phyloP scores from a whole-genome alignment of 306 rosid genomes.

The Corylus heterophylla region DNA sequence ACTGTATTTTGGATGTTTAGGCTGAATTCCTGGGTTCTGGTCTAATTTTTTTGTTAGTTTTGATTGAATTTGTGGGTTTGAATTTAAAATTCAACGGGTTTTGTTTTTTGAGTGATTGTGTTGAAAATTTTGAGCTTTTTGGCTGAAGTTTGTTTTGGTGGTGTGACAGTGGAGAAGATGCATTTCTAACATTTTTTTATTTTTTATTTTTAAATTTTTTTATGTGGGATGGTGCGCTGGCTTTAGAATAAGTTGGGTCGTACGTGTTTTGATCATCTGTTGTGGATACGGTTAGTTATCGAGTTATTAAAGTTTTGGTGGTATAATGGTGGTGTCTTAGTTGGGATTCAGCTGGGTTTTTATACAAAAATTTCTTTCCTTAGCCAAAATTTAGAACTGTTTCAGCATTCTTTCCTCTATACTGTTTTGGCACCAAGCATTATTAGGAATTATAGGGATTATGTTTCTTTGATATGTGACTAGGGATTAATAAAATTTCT shows the following conservation, averaged over 20 bases:
- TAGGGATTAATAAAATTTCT: not conserved
- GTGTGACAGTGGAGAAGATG: not conserved
- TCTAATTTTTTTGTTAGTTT: not conserved
- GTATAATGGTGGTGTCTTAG: not conserved
- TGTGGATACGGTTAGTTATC: not conserved
- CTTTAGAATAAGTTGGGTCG: not conserved
- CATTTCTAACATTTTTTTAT: not conserved
- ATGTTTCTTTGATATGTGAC: not conserved
- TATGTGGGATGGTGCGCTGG: not conserved
- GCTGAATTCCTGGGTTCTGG: not conserved
- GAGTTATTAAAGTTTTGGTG: not conserved
- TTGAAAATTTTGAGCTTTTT: not conserved
- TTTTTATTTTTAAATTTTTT: not conserved
- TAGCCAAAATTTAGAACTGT: not conserved
- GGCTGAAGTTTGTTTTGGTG: not conserved
- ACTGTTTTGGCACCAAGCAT: not conserved
- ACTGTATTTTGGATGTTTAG: not conserved
- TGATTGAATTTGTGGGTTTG: not conserved
- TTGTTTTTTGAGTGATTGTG: not conserved
- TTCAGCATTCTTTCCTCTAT: not conserved
- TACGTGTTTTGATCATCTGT: not conserved
- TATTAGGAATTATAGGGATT: not conserved
- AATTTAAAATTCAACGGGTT: not conserved
- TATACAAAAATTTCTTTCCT: not conserved
- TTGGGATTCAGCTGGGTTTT: not conserved